A percentile compares a stretch with the other conserved stretches of the same genome.
phyloP scores from a whole-genome alignment of 2,329 filamentous ascomycete species.

The Diaporthe nobilis region DNA sequence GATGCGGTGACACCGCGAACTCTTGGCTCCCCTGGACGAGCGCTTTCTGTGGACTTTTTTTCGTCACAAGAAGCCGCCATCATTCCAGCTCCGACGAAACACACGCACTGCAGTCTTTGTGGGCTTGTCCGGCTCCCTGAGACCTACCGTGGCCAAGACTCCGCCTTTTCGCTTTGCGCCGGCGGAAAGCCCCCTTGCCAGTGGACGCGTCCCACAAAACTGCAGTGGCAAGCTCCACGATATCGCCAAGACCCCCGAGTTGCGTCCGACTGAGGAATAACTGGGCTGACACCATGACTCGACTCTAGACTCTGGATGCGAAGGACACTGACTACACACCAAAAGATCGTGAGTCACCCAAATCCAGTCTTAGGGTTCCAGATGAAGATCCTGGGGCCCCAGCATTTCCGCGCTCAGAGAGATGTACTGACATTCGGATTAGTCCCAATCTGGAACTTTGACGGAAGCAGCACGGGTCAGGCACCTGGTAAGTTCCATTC shows the following conservation, averaged over 20 bases:
- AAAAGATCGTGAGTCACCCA: slow-evolving; percentile 54
- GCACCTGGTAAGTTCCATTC: slow-evolving; percentile 26
- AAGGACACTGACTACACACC: slow-evolving; percentile 61
- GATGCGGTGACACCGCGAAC: slow-evolving; percentile 25
- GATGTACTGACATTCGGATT: background rate
- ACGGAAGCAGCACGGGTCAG: slow-evolving; percentile 89
- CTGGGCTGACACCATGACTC: slow-evolving; percentile 22
- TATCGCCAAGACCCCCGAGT: slow-evolving; percentile 20
- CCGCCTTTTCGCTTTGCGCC: slow-evolving; percentile 28
- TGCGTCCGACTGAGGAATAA: slow-evolving; percentile 24
- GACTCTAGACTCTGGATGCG: slow-evolving; percentile 63
- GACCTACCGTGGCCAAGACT: background rate
- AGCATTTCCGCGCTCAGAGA: background rate
- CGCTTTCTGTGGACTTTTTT: background rate
- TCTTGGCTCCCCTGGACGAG: slow-evolving; percentile 36
- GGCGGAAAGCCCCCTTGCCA: background rate
- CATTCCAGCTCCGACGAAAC: background rate
- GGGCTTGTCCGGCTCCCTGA: slow-evolving; percentile 5
- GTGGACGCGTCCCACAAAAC: slow-evolving; percentile 25
- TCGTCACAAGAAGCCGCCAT: background rate
- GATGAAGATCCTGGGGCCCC: background rate
- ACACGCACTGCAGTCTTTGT: slow-evolving; percentile 18
- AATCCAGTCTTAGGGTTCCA: background rate
- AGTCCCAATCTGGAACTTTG: slow-evolving; percentile 45
- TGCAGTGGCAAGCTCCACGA: slow-evolving; percentile 31